Base-by-base conservation (phyloP, 371 early-diverging fungal genomes). In the Polyrhizophydium stewartii region DNA sequence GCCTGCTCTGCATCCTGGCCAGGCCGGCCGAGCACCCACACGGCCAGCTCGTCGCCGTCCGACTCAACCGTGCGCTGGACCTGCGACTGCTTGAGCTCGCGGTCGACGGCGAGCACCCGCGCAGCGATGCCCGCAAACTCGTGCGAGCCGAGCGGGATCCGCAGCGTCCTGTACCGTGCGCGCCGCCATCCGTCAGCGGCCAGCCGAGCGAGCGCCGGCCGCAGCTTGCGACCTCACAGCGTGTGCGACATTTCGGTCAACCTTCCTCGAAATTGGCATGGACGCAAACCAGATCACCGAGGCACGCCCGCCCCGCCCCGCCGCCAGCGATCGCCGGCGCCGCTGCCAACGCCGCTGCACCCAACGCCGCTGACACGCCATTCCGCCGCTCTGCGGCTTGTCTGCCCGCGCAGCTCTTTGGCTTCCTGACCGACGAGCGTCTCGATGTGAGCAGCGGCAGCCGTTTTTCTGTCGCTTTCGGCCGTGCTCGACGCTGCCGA, bases 401-500 rank as follows among this genome's bases (percentile, higher is more conserved):
- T 41, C 30, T 41, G 17, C 30, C 45, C 24, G 10, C 1, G 13
- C 56, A 65, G 56, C 61, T 65, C 32, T 66, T 66, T 51, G 22
- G 52, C 17, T 66, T 66, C 50, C 61, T 66, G 50, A 17, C 30
- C 17, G 60, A 60, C 45, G 6, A n/a, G 1, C 25, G 66, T 16
- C 56, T 61, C 19, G 66, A 66, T 52, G 66, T 66, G 31, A 33
- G 66, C 6, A 0, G 10, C 5, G 0, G 1, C 56, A 38, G 16
- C 25, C 1, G 19, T 27, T 9, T 28, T 25, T 24, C 22, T 38
- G 19, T 52, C 33, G 25, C 38, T 2, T 37, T 1, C 1, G 27
- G 19, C n/a, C n/a, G n/a, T n/a, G n/a, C n/a, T n/a, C n/a, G n/a
- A n/a, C n/a, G n/a, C n/a, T n/a, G n/a, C n/a, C n/a, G n/a, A n/a